Evolutionary conservation across 306 rosid genomes (phyloP).

Genomic region (Lithocarpus polystachyus): DNA sequence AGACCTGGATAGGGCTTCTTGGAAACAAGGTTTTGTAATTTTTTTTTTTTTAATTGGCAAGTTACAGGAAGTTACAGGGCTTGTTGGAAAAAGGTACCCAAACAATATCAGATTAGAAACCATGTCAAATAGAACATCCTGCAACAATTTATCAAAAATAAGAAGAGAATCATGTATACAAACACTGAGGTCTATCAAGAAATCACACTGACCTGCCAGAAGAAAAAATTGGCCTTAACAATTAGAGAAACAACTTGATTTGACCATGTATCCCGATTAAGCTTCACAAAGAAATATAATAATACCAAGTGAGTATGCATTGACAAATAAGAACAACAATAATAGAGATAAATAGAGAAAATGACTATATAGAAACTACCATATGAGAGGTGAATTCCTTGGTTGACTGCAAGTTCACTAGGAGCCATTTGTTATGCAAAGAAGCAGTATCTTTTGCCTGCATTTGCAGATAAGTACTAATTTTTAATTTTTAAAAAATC

Average conservation of each 20-base stretch:
- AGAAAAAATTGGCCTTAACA: constrained; percentile 71
- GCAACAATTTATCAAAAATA: neutral
- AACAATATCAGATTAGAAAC: neutral
- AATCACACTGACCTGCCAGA: constrained; percentile 87
- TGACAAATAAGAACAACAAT: neutral
- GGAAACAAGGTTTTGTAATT: too few species aligned
- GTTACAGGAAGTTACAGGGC: too few species aligned
- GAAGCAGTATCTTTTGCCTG: constrained; percentile 92
- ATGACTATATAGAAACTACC: constrained; percentile 44
- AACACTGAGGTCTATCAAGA: constrained; percentile 11
- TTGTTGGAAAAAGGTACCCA: neutral
- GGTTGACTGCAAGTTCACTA: constrained; percentile 93
- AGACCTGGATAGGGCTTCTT: neutral
- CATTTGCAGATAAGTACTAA: neutral
- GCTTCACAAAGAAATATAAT: constrained; percentile 55
- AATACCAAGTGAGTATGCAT: constrained; percentile 12
- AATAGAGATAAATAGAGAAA: neutral
- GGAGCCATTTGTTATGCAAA: constrained; percentile 75
- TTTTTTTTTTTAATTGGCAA: too few species aligned
- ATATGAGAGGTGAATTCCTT: constrained; percentile 95
- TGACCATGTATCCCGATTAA: constrained; percentile 97
- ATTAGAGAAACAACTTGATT: constrained; percentile 98
- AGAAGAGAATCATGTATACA: neutral
- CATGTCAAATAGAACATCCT: neutral
- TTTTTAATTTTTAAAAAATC: too few species aligned